Base-by-base conservation (phyloP, 371 early-diverging fungal species). In the Actinomortierella ambigua region DNA sequence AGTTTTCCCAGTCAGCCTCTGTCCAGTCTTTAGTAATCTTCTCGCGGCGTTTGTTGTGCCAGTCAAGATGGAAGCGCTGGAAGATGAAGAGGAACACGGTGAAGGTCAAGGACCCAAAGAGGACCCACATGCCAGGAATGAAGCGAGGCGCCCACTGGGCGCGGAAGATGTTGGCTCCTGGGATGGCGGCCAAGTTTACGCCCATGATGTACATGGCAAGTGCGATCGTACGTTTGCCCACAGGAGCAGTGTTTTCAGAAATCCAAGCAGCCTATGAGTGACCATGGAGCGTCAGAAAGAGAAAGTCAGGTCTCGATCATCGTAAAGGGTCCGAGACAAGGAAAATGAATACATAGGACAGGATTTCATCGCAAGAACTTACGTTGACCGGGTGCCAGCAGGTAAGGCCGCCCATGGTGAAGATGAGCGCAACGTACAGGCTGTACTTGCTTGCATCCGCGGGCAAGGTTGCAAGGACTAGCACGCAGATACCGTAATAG, bases 251-350 rank as follows among this genome's bases (percentile, higher is more conserved):
- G 48, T 81, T 84, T 11, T 76, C 76, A 6, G 84, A 69, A 68
- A 82, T 79, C 85, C 85, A 82, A 11, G 81, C 82, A 24, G 81
- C 79, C 48, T 82, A 64, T 60, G 79, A 73, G 40, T 65, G 69
- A 39, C 67, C 67, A 64, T 20, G 56, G 48, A 42, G 69, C 59
- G 20, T 68, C 61, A 54, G 57, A 43, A 40, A 67, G 57, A 4
- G 62, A 6, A 34, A 6, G 34, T 34, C 11, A 11, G 7, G 11
- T 34, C 11, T 34, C 11, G 34, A 34, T 6, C 11, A 11, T 34
- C 34, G 4, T 4, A 34, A 4, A 34, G 34, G 4, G 11, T 46
- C 17, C 8, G 46, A 17, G 3, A 34, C 18, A 28, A 23, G 23
- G 18, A 39, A 13, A 49, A 24, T 18, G 18, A 13, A 22, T 22